Conservation (phyloP, 441 rosid species). For the Gossypium armourianum region DNA sequence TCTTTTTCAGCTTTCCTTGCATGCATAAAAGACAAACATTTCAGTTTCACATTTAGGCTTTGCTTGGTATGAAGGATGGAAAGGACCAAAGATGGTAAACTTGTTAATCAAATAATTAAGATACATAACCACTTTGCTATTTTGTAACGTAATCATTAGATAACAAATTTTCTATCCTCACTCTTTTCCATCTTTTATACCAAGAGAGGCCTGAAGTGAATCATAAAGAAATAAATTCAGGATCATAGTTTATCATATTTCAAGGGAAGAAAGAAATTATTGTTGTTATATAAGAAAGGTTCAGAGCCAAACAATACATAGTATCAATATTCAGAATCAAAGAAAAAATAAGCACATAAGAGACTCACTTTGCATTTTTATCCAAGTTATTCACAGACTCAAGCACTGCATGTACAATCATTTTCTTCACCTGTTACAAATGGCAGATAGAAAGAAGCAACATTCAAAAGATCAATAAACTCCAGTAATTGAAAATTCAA, state of each 20-base stretch:
- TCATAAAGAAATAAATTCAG: neutral
- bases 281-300: neutral
- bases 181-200: neutral
- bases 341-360: neutral
- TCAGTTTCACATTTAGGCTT: neutral
- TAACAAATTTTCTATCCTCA: neutral
- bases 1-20: neutral
- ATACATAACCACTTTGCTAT: neutral
- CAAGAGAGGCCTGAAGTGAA: neutral
- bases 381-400: slow-evolving; percentile 19
- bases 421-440: slow-evolving; percentile 30
- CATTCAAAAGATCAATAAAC: neutral
- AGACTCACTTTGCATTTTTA: slow-evolving; percentile 11
- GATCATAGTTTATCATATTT: neutral
- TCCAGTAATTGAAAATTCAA: neutral
- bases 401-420: slow-evolving; percentile 21
- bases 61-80: neutral
- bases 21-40: neutral
- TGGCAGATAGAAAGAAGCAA: neutral
- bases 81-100: neutral
- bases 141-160: neutral
- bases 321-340: neutral
- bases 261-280: neutral
- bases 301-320: neutral
- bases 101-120: neutral